Evolutionary conservation across 805 yeast species (phyloP).

Genomic region (Barnettozyma pratensis): DNA sequence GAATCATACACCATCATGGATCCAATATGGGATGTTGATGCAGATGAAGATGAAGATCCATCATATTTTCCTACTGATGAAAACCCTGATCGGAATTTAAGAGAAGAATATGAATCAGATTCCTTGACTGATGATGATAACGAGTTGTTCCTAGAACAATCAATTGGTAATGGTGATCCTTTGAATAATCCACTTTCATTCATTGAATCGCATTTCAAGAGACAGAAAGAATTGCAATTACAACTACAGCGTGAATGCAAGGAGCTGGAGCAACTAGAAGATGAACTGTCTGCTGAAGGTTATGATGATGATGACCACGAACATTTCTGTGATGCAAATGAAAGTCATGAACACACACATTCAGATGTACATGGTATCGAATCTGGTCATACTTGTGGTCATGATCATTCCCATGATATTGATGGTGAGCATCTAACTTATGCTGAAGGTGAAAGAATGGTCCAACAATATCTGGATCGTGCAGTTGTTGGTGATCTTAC

Average conservation of each 20-base stretch:
- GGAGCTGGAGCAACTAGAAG: conserved; percentile 5
- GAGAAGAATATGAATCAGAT: conserved; percentile 6
- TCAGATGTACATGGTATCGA: too few species aligned
- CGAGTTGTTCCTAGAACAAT: background rate
- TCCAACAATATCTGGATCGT: conserved; percentile 11
- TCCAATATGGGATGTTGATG: conserved; percentile 13
- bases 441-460: conserved; percentile 22
- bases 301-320: background rate
- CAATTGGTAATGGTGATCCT: background rate
- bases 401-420: background rate
- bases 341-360: background rate
- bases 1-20: conserved; percentile 1
- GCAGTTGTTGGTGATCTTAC: conserved; percentile 5
- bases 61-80: conserved; percentile 2
- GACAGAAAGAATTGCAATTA: conserved; percentile 1
- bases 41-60: conserved; percentile 9
- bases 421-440: conserved; percentile 28
- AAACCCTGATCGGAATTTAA: background rate
- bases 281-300: conserved; percentile 2
- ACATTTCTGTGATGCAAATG: background rate
- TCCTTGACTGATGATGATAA: conserved; percentile 12
- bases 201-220: conserved; percentile 2
- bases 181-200: background rate
- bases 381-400: too few species aligned
- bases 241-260: conserved; percentile 6